phyloP scores from a whole-genome alignment of 768 basidiomycete species.

The Lentinus tigrinus region DNA sequence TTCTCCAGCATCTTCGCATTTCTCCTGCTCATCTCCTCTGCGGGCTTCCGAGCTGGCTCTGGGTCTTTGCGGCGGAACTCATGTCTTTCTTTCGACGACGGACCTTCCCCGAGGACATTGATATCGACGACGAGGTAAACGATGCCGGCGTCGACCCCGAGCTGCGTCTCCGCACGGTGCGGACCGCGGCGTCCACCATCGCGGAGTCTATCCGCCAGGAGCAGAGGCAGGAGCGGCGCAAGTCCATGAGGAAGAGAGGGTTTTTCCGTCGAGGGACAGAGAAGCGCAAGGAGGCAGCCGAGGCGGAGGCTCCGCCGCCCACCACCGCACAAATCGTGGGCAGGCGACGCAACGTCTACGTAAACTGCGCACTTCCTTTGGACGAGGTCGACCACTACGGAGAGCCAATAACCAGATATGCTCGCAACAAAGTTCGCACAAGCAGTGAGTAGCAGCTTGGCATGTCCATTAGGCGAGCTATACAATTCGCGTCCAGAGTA shows the following conservation, averaged over 20 bases:
- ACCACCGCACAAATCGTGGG: constrained; percentile 44
- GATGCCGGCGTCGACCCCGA: constrained; percentile 79
- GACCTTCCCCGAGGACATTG: constrained; percentile 26
- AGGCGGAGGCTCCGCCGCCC: constrained; percentile 26
- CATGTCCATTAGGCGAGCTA: background rate
- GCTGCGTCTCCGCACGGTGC: constrained; percentile 85
- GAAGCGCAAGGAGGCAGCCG: constrained; percentile 41
- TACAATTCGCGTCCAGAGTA: constrained; percentile 58
- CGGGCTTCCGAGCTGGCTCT: constrained; percentile 15
- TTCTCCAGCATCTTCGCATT: constrained; percentile 6
- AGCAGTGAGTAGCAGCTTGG: constrained; percentile 58
- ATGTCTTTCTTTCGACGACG: constrained; percentile 43
- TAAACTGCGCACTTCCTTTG: constrained; percentile 68
- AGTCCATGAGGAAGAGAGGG: constrained; percentile 43
- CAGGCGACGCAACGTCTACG: constrained; percentile 70
- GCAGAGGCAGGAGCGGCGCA: constrained; percentile 59
- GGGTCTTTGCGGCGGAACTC: constrained; percentile 13
- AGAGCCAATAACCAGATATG: constrained; percentile 79
- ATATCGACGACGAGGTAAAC: constrained; percentile 56
- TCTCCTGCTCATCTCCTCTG: background rate
- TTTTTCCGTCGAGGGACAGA: constrained; percentile 53
- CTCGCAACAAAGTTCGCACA: constrained; percentile 91
- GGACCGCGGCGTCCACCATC: constrained; percentile 88
- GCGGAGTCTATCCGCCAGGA: constrained; percentile 85
- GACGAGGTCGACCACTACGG: constrained; percentile 67